phyloP scores from a whole-genome alignment of 768 basidiomycete species.

The Baorangia bicolor region DNA sequence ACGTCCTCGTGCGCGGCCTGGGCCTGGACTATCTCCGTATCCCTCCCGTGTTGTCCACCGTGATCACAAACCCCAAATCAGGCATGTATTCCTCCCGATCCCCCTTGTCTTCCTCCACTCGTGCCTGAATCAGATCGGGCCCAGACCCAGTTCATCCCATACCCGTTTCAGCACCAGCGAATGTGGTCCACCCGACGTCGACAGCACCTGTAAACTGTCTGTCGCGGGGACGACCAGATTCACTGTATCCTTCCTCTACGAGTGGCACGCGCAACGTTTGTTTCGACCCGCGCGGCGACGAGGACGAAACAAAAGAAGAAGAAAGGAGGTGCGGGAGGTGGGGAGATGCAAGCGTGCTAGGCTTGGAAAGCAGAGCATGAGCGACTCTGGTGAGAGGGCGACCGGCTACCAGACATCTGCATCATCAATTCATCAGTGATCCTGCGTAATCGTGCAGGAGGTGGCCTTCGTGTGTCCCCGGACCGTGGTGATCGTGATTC shows the following conservation, averaged over 20 bases:
- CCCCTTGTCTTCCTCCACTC: background rate
- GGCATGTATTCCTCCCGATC: no score
- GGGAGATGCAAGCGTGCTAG: constrained; percentile 10
- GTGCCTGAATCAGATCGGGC: background rate
- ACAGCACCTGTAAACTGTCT: constrained; percentile 16
- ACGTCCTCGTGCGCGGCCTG: constrained; percentile 5
- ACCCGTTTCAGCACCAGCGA: constrained; percentile 24
- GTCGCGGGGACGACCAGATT: constrained; percentile 67
- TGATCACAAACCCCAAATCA: constrained; percentile 4
- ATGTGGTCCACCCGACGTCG: constrained; percentile 14
- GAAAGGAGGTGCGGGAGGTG: constrained; percentile 6
- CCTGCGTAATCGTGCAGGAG: constrained; percentile 7
- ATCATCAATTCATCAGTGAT: background rate
- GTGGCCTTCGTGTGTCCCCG: background rate
- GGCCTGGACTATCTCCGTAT: background rate
- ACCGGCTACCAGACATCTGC: constrained; percentile 1
- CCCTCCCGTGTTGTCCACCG: background rate
- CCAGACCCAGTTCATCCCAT: constrained; percentile 20
- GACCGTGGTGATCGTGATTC: background rate
- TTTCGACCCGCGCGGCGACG: constrained; percentile 4
- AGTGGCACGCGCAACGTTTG: constrained; percentile 19
- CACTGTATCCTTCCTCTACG: constrained; percentile 65
- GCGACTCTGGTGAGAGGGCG: constrained; percentile 10
- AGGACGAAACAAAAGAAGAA: background rate
- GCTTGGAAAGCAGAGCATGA: background rate